Evolutionary conservation across 305 asterid genomes (phyloP), one percentile per base, ranked within the genome.

Genomic region (Caryopteris hybrid): DNA sequence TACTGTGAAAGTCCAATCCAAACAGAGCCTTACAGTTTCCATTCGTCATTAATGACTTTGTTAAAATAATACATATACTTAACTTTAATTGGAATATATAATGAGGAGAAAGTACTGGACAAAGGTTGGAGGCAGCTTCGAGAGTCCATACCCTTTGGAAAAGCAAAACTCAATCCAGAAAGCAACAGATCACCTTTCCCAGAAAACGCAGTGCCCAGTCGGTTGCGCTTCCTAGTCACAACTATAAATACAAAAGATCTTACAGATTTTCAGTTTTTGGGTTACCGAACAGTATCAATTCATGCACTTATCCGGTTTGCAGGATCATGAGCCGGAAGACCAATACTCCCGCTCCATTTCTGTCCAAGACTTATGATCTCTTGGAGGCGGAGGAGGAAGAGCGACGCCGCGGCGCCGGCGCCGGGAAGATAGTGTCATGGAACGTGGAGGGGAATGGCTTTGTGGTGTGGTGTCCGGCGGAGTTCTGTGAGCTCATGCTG

Each of bases 361-460:
- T 86, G 45, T 78, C 74, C 75, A 86, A 86, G 74, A 86, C 92
- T n/a, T 86, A 81, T 39, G 84, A 84, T 61, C 76, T 86, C 6
- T 66, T 86, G 73, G 85, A 84, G 33, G 39, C 3, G 72, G 34
- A n/a, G 53, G 22, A 5, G 2, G 1, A 11, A 3, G 7, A 46
- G 34, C 34, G 50, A 0, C 11, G 23, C 12, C 16, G 16, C 29
- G 16, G n/a, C n/a, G n/a, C n/a, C n/a, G n/a, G n/a, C n/a, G n/a
- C n/a, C n/a, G n/a, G n/a, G n/a, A 70, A 74, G 71, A 69, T 82
- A 6, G 83, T 84, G 12, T 80, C 89, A 0, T 82, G 92, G 85
- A 80, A 80, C 48, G 48, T 61, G 51, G 76, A 74, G 42, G 85
- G 85, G 39, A 61, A 34, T 66, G 86, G 81, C 7, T 75, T 81